Conservation (phyloP, 108 stramenopile species). For the Epithemia pelagica region DNA sequence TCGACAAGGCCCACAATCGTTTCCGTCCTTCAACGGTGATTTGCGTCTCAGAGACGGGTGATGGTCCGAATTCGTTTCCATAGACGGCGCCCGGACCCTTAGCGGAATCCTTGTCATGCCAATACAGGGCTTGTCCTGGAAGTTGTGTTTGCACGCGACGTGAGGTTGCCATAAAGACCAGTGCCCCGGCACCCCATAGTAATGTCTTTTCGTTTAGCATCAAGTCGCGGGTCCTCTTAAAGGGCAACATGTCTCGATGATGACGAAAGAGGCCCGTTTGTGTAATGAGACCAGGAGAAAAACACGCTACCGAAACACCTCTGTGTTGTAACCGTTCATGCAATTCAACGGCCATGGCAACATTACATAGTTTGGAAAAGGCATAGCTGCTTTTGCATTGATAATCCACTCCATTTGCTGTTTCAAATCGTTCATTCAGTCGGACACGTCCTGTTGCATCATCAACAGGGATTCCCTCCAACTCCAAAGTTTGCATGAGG, state of each 20-base stretch:
- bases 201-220: conserved; percentile 8
- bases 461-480: conserved; percentile 22
- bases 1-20: conserved; percentile 6
- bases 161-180: conserved; percentile 8
- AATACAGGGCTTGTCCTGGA: conserved; percentile 4
- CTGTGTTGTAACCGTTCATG: conserved; percentile 13
- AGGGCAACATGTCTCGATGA: conserved; percentile 7
- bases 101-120: conserved; percentile 5
- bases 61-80: conserved; percentile 10
- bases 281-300: conserved; percentile 32
- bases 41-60: conserved; percentile 1
- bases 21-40: background rate
- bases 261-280: conserved; percentile 32
- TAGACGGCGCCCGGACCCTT: conserved; percentile 4
- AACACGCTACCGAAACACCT: conserved; percentile 21
- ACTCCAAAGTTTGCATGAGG: conserved; percentile 9
- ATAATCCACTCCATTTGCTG: conserved; percentile 17
- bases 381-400: conserved; percentile 28
- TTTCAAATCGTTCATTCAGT: conserved; percentile 17
- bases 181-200: conserved; percentile 13
- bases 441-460: conserved; percentile 2
- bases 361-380: conserved; percentile 29
- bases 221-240: background rate
- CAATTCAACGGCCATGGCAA: conserved; percentile 22
- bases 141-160: background rate